Evolutionary conservation across 2,329 filamentous ascomycete genomes (phyloP), one percentile per base, ranked within the genome.

Genomic region (Xylaria arbuscula): DNA sequence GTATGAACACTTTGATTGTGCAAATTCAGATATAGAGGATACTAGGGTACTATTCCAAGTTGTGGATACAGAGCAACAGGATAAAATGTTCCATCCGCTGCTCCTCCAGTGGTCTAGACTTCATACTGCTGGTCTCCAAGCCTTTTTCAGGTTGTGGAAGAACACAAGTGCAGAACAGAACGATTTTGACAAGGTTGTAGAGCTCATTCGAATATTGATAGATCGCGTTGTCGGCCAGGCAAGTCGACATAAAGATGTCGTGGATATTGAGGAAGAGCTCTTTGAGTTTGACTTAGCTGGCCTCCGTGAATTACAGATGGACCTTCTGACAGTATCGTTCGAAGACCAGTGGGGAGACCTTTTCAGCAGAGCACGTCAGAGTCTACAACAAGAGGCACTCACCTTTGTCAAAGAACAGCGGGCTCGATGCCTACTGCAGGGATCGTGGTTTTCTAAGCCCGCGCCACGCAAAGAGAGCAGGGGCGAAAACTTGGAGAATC

Each of bases 341-440:
- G 95, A 98, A 78, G 93, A 97, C 78, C 92, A 92, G 57, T 99
- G 96, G 96, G 94, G 94, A 13, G 89, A 92, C 70, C 94, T 98
- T 80, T 85, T 99, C 34, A 88, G 88, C 71, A 93, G 96, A 80
- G 93, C 97, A n/a, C 91, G 94, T 40, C 93, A 98, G 63, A 93
- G 97, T 79, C 86, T 98, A 53, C 92, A 93, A 73, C 90, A 95
- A 75, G 96, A 99, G 80, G 94, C 95, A 11, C 83, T 98, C 62
- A 93, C 97, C 76, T 99, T 99, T 77, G 93, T 98, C 80, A 98
- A 97, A 80, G 96, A 99, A 81, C 96, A 99, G 80, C 90, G 96
- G 45, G 92, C 98, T 69, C 88, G 96, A 62, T 98, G 94, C 77
- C 84, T 99, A 47, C 86, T 98, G 3, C 88, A 93, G 73, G 96